Evolutionary conservation across 2,329 filamentous ascomycete genomes (phyloP).

Genomic region (Bipolaris victoriae): DNA sequence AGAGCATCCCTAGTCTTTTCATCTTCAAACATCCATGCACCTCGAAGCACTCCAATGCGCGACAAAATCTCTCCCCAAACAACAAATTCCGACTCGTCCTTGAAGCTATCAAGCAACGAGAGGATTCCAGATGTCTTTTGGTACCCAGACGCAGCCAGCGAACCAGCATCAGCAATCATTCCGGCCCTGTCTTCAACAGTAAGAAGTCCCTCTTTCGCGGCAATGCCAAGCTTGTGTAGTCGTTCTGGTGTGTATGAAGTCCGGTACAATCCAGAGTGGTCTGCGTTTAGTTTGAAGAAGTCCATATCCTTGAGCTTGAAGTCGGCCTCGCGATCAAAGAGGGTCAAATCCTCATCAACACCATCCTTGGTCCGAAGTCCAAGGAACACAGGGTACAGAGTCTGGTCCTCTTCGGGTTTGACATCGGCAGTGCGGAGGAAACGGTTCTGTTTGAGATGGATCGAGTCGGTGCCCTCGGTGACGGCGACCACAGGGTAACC

Average conservation of each 20-base stretch:
- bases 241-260: slow-evolving; percentile 86
- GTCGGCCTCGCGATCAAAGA: slow-evolving; percentile 73
- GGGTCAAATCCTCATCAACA: slow-evolving; percentile 75
- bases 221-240: slow-evolving; percentile 83
- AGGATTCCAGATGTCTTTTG: slow-evolving; percentile 91
- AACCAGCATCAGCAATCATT: slow-evolving; percentile 89
- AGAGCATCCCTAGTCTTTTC: slow-evolving; percentile 73
- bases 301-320: slow-evolving; percentile 80
- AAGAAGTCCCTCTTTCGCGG: slow-evolving; percentile 79
- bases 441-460: slow-evolving; percentile 91
- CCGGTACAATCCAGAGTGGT: slow-evolving; percentile 90
- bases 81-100: slow-evolving; percentile 81
- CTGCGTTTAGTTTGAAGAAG: slow-evolving; percentile 96
- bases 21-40: slow-evolving; percentile 89
- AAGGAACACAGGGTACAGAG: slow-evolving; percentile 88
- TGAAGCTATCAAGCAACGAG: slow-evolving; percentile 83
- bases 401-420: slow-evolving; percentile 88
- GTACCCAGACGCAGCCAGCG: slow-evolving; percentile 86
- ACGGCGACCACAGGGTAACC: slow-evolving; percentile 91
- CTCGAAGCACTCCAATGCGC: slow-evolving; percentile 77
- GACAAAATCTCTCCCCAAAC: slow-evolving; percentile 93
- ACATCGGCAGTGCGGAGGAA: slow-evolving; percentile 93
- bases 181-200: slow-evolving; percentile 90
- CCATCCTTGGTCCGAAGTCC: slow-evolving; percentile 84
- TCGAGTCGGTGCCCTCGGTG: slow-evolving; percentile 73